phyloP scores from a whole-genome alignment of 352 stramenopile genomes.

The Pythium scleroteichum region DNA sequence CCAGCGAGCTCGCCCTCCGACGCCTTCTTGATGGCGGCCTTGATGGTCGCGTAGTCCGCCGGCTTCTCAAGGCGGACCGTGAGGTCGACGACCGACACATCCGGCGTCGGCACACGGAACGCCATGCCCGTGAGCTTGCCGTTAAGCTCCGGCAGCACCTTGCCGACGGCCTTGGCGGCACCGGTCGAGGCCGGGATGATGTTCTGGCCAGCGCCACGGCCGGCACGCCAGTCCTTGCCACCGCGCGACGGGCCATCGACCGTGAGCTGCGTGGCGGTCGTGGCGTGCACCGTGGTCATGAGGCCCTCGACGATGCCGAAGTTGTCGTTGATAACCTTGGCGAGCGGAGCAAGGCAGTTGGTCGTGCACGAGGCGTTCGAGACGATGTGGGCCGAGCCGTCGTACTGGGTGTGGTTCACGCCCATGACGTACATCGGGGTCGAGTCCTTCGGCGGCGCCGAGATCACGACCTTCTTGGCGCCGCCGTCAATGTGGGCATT shows the following conservation, averaged over 20 bases:
- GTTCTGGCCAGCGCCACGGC: conserved; percentile 97
- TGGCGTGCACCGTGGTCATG: conserved; percentile 99
- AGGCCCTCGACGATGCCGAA: conserved; percentile 98
- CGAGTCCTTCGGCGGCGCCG: conserved; percentile 97
- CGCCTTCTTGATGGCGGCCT: conserved; percentile 92
- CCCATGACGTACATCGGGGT: conserved; percentile 98
- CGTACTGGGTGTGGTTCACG: conserved; percentile 97
- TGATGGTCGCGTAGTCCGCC: conserved; percentile 98
- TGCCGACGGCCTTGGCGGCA: conserved; percentile 98
- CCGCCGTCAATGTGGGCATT: conserved; percentile 92
- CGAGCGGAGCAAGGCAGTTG: conserved; percentile 98
- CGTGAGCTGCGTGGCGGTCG: conserved; percentile 97
- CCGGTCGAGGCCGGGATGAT: conserved; percentile 99
- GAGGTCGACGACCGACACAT: conserved; percentile 91
- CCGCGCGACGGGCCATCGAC: conserved; percentile 93
- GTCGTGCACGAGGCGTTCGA: conserved; percentile 99
- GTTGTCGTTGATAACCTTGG: conserved; percentile 98
- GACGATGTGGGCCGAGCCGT: conserved; percentile 94
- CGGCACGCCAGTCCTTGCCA: conserved; percentile 98
- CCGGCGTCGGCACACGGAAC: conserved; percentile 89
- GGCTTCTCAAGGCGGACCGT: conserved; percentile 80
- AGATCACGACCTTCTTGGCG: conserved; percentile 97
- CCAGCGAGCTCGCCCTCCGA: conserved; percentile 95
- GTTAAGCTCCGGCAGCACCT: conserved; percentile 96
- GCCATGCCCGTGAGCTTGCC: conserved; percentile 93